Base-by-base conservation (phyloP, 176 grass and related monocot species). In the Musa schizocarpa region DNA sequence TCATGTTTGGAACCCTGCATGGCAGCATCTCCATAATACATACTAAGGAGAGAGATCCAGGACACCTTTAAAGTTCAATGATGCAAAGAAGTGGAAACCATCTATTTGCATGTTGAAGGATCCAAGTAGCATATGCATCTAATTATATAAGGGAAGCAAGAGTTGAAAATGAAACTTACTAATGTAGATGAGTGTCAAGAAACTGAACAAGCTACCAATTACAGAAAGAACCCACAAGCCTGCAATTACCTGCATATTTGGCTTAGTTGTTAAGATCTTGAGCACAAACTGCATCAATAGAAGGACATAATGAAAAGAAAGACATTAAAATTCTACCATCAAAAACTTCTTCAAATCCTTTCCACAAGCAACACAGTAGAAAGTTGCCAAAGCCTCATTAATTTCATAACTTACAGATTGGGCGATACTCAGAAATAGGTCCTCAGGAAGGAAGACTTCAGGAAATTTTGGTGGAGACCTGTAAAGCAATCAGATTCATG, bases 151-250 rank as follows among this genome's bases (percentile, higher is more conserved):
- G n/a, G 3, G 16, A 52, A 43, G 34, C 34, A 43, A 43, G 4
- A 43, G 34, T 53, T 53, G 16, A 24, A 19, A 61, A 55, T 10
- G 13, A 55, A 55, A n/a, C 83, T 88, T 71, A 96, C 92, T 77
- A 62, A 81, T 87, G 65, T 96, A 96, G 59, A 81, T 86, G 20
- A 96, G 82, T 74, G 86, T 91, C 79, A 96, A 68, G 71, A 96
- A 87, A 63, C 81, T 91, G 84, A 92, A 91, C 86, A 86, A 96
- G 71, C 88, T 75, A 34, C 86, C 92, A 54, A 89, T 75, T 76
- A 92, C 79, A 65, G 92, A 96, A 85, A 96, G 70, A 59, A 96
- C 78, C 88, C 92, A 96, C 19, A 96, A 77, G 62, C 24, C 74
- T 27, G 19, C 86, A 89, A 92, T 51, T 54, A 89, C 81, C 88